Conservation (phyloP, 345 rosid species). For the Aquilaria malaccensis region DNA sequence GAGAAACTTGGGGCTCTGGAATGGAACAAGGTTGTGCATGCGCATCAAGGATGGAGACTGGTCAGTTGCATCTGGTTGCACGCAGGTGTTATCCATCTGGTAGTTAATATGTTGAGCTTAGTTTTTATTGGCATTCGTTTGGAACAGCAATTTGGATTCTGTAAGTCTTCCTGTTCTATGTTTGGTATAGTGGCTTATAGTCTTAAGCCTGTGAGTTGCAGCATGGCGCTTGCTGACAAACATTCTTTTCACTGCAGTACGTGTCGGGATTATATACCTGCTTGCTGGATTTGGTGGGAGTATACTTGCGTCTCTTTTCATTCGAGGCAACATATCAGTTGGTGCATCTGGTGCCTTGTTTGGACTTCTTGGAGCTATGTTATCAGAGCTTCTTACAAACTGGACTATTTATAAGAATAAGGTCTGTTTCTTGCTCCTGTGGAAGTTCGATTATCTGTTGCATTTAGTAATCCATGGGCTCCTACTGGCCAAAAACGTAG, state of each 20-base stretch:
- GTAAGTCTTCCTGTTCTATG: slow-evolving; percentile 25
- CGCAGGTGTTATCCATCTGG: slow-evolving; percentile 83
- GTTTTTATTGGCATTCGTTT: slow-evolving; percentile 75
- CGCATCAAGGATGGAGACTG: slow-evolving; percentile 80
- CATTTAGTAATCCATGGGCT: too few species aligned
- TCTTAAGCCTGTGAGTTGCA: not conserved
- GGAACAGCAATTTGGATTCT: slow-evolving; percentile 81
- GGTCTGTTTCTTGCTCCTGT: slow-evolving; percentile 24
- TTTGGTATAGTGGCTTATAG: not conserved
- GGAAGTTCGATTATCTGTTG: too few species aligned
- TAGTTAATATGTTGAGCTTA: slow-evolving; percentile 75
- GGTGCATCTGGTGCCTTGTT: slow-evolving; percentile 98
- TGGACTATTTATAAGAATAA: slow-evolving; percentile 86
- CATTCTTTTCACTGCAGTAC: slow-evolving; percentile 32
- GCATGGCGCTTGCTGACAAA: not conserved
- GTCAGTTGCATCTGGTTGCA: slow-evolving; percentile 79
- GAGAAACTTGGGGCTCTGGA: slow-evolving; percentile 70
- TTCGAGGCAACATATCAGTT: slow-evolving; percentile 57
- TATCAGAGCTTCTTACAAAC: slow-evolving; percentile 83
- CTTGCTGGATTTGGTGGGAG: slow-evolving; percentile 77
- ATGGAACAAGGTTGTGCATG: slow-evolving; percentile 60
- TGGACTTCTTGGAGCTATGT: slow-evolving; percentile 90
- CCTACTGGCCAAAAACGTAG: too few species aligned
- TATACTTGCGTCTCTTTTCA: slow-evolving; percentile 61
- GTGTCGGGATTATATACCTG: slow-evolving; percentile 65